A percentile compares a stretch with the other conserved stretches of the same genome.
Evolutionary conservation across 2,329 filamentous ascomycete genomes (phyloP).

Genomic region (Stagonosporopsis vannaccii): DNA sequence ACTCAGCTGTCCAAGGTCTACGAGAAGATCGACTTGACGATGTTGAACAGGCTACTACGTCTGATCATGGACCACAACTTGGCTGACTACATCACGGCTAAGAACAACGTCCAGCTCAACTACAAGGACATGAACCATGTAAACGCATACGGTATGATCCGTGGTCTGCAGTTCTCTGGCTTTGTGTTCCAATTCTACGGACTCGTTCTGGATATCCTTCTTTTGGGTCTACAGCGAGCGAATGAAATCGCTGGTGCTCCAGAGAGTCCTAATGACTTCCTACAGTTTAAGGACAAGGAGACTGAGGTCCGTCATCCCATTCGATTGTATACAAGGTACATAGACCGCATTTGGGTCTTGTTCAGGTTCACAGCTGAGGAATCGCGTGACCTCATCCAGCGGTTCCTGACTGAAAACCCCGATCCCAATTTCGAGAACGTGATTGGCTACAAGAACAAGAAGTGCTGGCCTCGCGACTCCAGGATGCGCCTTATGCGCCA

Average conservation of each 20-base stretch:
- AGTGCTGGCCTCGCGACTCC: conserved; percentile 98
- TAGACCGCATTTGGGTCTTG: conserved; percentile 99
- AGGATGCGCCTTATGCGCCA: conserved; percentile 98
- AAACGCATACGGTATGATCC: conserved; percentile 98
- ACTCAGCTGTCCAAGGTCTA: conserved; percentile 99
- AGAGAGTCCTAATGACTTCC: conserved; percentile 92
- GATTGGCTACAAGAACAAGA: conserved; percentile 98
- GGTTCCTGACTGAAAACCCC: conserved; percentile 96
- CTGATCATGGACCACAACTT: conserved; percentile 99
- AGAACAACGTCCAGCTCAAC: conserved; percentile 98
- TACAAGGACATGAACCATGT: conserved; percentile 99
- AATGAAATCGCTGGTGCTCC: conserved; percentile 96
- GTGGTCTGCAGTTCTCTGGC: conserved; percentile 94
- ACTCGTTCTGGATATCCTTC: conserved; percentile 87
- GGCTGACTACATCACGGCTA: conserved; percentile 98
- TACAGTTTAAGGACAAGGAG: conserved; percentile 93
- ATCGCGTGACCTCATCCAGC: conserved; percentile 92
- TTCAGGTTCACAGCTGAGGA: conserved; percentile 93
- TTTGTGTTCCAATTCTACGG: conserved; percentile 99
- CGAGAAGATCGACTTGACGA: conserved; percentile 96
- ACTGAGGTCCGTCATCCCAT: conserved; percentile 95
- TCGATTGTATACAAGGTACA: conserved; percentile 95
- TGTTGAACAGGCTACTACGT: conserved; percentile 89
- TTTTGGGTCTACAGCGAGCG: conserved; percentile 93
- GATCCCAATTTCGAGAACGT: conserved; percentile 99